Evolutionary conservation across 495 filamentous ascomycete species (phyloP), one percentile per base, ranked within the genome.

Genomic region (Xylaria grammica): DNA sequence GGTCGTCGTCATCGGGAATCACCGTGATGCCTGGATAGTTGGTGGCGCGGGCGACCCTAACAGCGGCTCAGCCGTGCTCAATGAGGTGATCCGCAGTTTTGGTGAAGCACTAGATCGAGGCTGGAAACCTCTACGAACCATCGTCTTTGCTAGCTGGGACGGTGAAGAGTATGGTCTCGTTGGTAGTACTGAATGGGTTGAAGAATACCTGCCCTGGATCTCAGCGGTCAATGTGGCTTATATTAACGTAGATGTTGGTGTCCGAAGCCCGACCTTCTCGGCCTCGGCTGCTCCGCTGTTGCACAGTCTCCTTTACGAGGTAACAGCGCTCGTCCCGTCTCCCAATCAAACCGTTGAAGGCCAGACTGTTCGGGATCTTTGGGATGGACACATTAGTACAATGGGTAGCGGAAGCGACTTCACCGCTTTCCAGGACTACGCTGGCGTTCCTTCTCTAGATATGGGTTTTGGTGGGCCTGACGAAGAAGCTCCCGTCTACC

Each of bases 91-190:
- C 29, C 86, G 90, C 5, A 87, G 91, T 63, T 91, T 98, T 70
- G 92, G 93, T 30, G 81, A 91, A 59, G 86, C 97, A 38, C 75
- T 89, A n/a, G 81, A 80, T 24, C 85, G 85, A 29, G 94, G 94
- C 10, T 99, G 95, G 95, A 89, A 90, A 55, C 95, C 95, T 13
- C 79, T 94, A 1, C 89, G 95, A 13, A 97, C 92, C 6, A 93
- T 99, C 66, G 89, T 95, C 63, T 97, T 98, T 74, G 91, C 90
- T 26, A 94, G 89, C 69, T 98, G 95, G 95, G 95, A 99, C 71
- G 95, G 88, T 30, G 91, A 92, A 71, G 93, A 96, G 74, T 98
- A 97, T 71, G 96, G 96, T 65, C 77, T 96, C 15, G 86, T 97
- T 55, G 95, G 95, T 13, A 93, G 90, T 10, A 98, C 96, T 1